Percentiles rank a stretch among this genome's conserved stretches.
phyloP scores from a whole-genome alignment of 2,329 filamentous ascomycete genomes.

The Emergomyces pasteurianus region DNA sequence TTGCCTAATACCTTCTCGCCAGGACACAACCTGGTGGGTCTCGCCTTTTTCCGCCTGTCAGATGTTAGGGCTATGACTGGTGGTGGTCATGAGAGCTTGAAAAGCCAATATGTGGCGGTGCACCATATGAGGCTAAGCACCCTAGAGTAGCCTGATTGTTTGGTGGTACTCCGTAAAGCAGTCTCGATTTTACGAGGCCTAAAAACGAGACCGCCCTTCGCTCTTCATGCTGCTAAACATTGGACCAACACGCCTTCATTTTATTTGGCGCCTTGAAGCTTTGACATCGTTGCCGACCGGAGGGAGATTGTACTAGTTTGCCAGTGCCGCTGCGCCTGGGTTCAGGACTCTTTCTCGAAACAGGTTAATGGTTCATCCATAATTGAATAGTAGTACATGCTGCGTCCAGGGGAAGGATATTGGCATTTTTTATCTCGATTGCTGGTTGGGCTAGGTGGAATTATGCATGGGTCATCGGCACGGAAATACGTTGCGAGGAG shows the following conservation, averaged over 20 bases:
- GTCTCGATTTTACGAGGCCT: neutral
- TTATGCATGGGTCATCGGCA: neutral
- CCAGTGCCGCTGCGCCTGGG: neutral
- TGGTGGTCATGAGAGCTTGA: neutral
- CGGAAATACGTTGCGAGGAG: neutral
- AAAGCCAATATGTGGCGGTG: neutral
- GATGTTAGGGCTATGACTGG: neutral
- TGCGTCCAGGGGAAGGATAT: neutral
- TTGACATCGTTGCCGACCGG: neutral
- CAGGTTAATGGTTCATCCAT: neutral
- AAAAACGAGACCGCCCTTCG: neutral
- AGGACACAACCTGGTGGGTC: neutral
- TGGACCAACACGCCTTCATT: neutral
- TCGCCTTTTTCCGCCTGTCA: too few relatives aligned
- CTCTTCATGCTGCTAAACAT: neutral
- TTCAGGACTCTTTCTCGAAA: neutral
- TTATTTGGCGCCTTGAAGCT: neutral
- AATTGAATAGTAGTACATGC: neutral
- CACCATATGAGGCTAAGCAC: neutral
- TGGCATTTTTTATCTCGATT: neutral
- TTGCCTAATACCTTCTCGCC: neutral
- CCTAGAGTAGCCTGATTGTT: too few relatives aligned
- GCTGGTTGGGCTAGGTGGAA: neutral
- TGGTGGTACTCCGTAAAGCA: neutral
- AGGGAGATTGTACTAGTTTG: neutral